Percentiles rank a stretch among this genome's conserved stretches.
Conservation (phyloP, 179 eudicot species). For the Actinidia chinensis region DNA sequence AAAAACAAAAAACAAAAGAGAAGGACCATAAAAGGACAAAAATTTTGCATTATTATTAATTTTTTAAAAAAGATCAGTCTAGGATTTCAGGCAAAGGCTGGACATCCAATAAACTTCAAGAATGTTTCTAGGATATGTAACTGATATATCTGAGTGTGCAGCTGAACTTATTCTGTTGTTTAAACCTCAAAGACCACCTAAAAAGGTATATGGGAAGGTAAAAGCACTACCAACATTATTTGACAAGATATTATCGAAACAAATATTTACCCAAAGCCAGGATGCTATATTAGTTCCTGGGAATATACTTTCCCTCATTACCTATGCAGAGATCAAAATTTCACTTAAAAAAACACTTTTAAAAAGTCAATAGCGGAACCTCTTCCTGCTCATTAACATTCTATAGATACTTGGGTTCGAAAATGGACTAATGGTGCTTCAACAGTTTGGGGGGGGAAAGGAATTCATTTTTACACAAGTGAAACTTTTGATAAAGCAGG, state of each 20-base stretch:
- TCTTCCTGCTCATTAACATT: background rate
- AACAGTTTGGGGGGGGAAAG: background rate
- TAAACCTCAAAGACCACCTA: background rate
- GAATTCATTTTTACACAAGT: background rate
- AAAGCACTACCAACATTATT: too few species aligned
- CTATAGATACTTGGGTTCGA: background rate
- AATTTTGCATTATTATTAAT: too few species aligned
- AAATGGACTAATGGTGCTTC: background rate
- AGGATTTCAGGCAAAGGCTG: background rate
- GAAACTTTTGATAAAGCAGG: background rate
- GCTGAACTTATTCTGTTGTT: background rate
- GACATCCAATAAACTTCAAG: background rate
- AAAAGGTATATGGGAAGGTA: too few species aligned
- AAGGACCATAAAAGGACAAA: too few species aligned
- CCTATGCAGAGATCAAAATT: background rate
- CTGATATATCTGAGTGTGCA: background rate
- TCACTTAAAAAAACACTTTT: background rate
- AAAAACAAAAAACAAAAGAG: too few species aligned
- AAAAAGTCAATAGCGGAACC: too few species aligned
- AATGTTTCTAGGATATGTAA: background rate
- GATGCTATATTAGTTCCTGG: background rate
- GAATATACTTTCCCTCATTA: background rate
- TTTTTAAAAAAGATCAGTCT: background rate
- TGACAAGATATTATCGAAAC: background rate
- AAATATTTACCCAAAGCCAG: background rate